These are phyloP conservation scores for Diaporthe batatas DNA, from an alignment of 2,329 filamentous ascomycete species.

Conservation along the genomic window DNA sequence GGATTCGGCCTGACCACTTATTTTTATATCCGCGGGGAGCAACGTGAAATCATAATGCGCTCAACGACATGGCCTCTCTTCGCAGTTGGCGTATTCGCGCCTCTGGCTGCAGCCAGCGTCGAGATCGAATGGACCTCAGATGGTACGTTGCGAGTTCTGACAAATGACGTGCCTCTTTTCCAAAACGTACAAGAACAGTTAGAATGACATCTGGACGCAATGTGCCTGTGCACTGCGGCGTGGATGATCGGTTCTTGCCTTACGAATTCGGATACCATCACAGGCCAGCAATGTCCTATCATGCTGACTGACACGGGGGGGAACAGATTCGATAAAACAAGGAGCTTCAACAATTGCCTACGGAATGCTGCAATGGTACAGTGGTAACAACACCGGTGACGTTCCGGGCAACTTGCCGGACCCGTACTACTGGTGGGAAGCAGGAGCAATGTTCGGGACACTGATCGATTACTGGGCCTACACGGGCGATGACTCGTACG, in stretches of 20 bases:
- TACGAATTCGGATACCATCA: neutral
- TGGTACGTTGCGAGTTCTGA: constrained; percentile 31
- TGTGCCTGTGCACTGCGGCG: neutral
- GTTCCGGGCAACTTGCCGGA: constrained; percentile 63
- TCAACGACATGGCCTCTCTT: constrained; percentile 38
- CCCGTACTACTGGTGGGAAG: constrained; percentile 76
- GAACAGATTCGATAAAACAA: constrained; percentile 51
- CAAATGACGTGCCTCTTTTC: neutral
- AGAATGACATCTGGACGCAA: too few relatives aligned
- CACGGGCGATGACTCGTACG: constrained; percentile 71
- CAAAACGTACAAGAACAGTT: too few relatives aligned
- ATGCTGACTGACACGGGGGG: constrained; percentile 1
- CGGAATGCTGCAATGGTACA: constrained; percentile 62
- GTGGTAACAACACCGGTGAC: constrained; percentile 59
- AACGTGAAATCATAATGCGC: constrained; percentile 30
- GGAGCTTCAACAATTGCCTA: constrained; percentile 56
- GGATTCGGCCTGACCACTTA: constrained; percentile 9
- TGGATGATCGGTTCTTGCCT: too few relatives aligned
- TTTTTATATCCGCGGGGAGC: constrained; percentile 2
- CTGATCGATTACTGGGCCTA: constrained; percentile 75
- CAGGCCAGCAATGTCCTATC: neutral
- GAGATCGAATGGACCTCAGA: constrained; percentile 39
- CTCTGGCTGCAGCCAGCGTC: constrained; percentile 35
- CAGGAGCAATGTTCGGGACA: constrained; percentile 71
- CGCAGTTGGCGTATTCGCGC: constrained; percentile 20